These are phyloP conservation scores for Suhomyces sp. DNA, from an alignment of 805 yeast genomes.

Conservation along the genomic window DNA sequence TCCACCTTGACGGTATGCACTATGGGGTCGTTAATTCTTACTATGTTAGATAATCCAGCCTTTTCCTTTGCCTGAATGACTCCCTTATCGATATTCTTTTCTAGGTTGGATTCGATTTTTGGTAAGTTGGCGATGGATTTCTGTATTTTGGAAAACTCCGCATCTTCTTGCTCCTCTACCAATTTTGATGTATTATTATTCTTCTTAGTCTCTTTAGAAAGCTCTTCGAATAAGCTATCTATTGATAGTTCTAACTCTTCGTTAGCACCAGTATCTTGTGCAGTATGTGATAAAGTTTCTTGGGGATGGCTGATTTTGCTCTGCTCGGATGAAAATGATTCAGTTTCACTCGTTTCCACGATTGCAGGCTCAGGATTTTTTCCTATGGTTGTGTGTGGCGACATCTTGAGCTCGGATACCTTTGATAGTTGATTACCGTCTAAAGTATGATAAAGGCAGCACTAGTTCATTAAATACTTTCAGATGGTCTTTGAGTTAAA, in stretches of 20 bases:
- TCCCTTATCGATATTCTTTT: constrained; percentile 15
- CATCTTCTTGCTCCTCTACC: constrained; percentile 16
- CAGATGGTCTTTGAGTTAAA: constrained; percentile 2
- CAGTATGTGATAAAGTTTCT: constrained; percentile 1
- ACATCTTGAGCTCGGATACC: too few species aligned
- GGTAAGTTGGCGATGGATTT: constrained; percentile 37
- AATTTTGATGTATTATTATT: constrained; percentile 1
- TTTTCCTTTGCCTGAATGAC: constrained; percentile 14
- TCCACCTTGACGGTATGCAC: constrained; percentile 17
- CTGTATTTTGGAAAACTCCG: constrained; percentile 32
- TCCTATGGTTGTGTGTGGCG: constrained; percentile 11
- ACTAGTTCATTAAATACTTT: background rate
- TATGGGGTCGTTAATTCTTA: constrained; percentile 49
- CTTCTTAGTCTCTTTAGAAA: constrained; percentile 24
- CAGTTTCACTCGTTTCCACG: constrained; percentile 31
- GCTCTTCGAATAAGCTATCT: constrained; percentile 32
- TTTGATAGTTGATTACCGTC: too few species aligned
- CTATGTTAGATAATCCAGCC: constrained; percentile 20
- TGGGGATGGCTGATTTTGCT: constrained; percentile 7
- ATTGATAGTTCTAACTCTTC: constrained; percentile 20
- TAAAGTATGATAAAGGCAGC: too few species aligned
- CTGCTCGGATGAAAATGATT: constrained; percentile 21
- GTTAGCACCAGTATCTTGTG: constrained; percentile 5
- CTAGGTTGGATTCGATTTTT: constrained; percentile 36
- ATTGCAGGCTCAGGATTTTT: constrained; percentile 12